Evolutionary conservation across 306 rosid species (phyloP), one percentile per base, ranked within the genome.

Genomic region (Quercus mongolica): DNA sequence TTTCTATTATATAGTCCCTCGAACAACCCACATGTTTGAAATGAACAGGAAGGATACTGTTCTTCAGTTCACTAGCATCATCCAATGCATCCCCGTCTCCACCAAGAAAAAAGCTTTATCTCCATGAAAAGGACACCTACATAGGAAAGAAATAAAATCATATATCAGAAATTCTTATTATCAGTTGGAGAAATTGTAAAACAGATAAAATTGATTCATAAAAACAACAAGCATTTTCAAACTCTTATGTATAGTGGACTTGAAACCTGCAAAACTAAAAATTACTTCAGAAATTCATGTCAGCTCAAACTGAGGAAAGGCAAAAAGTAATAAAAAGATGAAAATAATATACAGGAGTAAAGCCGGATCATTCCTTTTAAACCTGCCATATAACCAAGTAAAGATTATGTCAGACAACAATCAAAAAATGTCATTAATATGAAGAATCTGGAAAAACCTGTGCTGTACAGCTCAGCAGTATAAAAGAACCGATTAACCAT

Each of bases 261-360:
- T 79, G 81, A 69, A 74, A 83, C 94, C 97, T 89, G 97, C 94
- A 94, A 84, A 90, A 84, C 76, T 82, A 82, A 68, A 81, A 76
- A 63, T 30, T 64, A 84, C 74, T 87, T 80, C 88, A 92, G 89
- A 81, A 59, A 75, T 15, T 8, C 70, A 74, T 76, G 38, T 76
- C 71, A 79, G 81, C 67, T 62, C 55, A 82, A 84, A 77, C 38
- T 35, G 77, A 35, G 44, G 20, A 70, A 76, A 44, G 19, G 35
- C 1, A 78, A 80, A 82, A 78, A 62, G 56, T 49, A 75, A 80
- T 44, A 72, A 59, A 76, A 19, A 74, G 74, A 71, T 46, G 80
- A 59, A 64, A 78, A 20, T 21, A n/a, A 69, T 63, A 71, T 23
- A 74, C 49, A 69, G 41, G 74, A 20, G 19, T 35, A 35, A 78